Base-by-base conservation (phyloP, 345 rosid species). In the Bruguiera parviflora region DNA sequence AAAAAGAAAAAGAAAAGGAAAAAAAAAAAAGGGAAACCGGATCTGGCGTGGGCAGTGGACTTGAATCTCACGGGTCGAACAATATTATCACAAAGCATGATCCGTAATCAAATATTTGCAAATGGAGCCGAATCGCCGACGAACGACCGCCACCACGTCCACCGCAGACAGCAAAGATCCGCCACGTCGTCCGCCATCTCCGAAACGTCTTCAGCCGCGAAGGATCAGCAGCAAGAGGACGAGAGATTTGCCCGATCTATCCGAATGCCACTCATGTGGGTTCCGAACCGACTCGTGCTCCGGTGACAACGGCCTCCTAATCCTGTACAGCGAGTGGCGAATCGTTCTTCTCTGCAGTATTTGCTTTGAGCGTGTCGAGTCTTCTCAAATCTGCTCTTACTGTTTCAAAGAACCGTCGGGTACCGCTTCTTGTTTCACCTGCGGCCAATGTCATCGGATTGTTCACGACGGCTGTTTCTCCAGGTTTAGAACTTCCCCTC, bases 241-340 rank as follows among this genome's bases (percentile, higher is more conserved):
- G 31, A 77, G 92, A 51, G 85, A 84, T 56, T 71, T 83, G 56
- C 90, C 90, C 60, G 76, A 86, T 70, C 61, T 84, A 32, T 65
- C 81, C 19, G 86, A 84, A 78, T 88, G 93, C 67, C 89, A 83
- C 11, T 77, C 89, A 5, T 88, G 93, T 49, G 80, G 83, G 2
- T 80, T 71, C 75, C 78, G 93, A 53, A 53, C 72, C 47, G 88
- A 80, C 63, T 10, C 67, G 61, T 63, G 73, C 74, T 43, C 64
- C 59, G 82, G 84, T 64, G 82, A 75, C 66, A 53, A 70, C 56
- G 77, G 61, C 28, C 75, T 86, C 58, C 83, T 79, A 70, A 55
- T 63, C 49, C 82, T 86, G 2, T 83, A 75, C 73, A 88, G 93
- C 58, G 89, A 88, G 51, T 83, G 87, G 88, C 84, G 86, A 1